These are phyloP conservation scores for Musa itinerans DNA, from an alignment of 176 grass and related monocot genomes.

Conservation along the genomic window DNA sequence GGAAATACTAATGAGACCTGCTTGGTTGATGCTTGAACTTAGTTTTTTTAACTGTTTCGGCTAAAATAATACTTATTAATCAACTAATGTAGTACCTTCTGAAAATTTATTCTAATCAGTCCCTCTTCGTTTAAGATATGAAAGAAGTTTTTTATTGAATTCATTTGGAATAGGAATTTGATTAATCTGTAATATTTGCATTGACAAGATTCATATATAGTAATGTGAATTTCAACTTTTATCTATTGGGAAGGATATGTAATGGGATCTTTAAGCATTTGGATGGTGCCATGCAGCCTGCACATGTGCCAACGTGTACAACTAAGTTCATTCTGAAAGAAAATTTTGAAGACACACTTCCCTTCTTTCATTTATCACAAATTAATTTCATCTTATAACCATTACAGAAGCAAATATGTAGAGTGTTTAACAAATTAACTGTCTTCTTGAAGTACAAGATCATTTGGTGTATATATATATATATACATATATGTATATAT, in stretches of 20 bases:
- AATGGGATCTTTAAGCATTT: not conserved
- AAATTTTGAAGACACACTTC: too few relatives aligned
- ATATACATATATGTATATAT: too few relatives aligned
- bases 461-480: too few relatives aligned
- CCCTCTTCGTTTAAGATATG: not conserved
- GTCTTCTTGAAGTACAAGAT: too few relatives aligned
- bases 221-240: not conserved
- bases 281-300: not conserved
- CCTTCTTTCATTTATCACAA: too few relatives aligned
- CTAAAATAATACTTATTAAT: not conserved
- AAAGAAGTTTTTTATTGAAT: not conserved
- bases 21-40: not conserved
- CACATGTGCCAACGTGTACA: too few relatives aligned
- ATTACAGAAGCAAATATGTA: too few relatives aligned
- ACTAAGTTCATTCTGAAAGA: too few relatives aligned
- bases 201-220: not conserved
- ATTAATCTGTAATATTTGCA: not conserved
- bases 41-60: not conserved
- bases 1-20: not conserved
- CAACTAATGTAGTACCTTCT: not conserved
- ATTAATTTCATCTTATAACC: too few relatives aligned
- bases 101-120: not conserved
- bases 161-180: constrained; percentile 1
- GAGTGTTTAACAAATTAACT: too few relatives aligned
- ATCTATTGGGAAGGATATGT: not conserved